Conservation (phyloP, 495 filamentous ascomycete species). For the Saxophila tyrrhenica region DNA sequence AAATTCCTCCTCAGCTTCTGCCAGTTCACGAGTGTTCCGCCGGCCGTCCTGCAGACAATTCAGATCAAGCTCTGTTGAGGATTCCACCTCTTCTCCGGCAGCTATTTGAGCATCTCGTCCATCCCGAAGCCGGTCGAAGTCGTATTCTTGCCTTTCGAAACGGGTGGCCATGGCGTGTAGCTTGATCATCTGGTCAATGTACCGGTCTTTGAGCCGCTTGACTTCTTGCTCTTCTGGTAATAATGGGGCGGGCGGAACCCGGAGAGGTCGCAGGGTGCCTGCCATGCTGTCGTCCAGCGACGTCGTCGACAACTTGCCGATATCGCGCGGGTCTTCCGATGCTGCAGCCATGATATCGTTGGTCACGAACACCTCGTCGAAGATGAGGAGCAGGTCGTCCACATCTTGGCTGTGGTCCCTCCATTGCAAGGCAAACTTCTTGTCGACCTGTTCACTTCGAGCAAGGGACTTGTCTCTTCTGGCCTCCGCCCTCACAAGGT, state of each 20-base stretch:
- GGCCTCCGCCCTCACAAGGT: background rate
- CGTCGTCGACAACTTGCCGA: background rate
- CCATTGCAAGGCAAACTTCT: background rate
- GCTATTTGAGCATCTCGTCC: background rate
- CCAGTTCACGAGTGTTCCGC: background rate
- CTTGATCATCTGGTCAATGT: background rate
- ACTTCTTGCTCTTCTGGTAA: background rate
- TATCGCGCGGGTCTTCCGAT: background rate
- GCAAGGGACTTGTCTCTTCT: background rate
- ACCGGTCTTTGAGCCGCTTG: background rate
- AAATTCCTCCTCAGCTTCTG: background rate
- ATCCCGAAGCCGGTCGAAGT: background rate
- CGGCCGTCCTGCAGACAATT: background rate
- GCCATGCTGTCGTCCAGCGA: background rate
- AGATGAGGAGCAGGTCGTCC: background rate
- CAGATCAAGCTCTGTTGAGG: background rate
- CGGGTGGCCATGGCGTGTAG: background rate
- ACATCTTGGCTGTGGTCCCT: background rate
- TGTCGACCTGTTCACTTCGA: background rate
- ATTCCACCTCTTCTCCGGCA: conserved; percentile 3
- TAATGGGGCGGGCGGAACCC: background rate
- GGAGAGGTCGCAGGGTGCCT: no score
- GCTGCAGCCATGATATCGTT: background rate
- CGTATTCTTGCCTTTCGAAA: background rate
- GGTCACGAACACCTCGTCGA: background rate